phyloP scores from a whole-genome alignment of 805 yeast species.

The Metschnikowia reukaufii region DNA sequence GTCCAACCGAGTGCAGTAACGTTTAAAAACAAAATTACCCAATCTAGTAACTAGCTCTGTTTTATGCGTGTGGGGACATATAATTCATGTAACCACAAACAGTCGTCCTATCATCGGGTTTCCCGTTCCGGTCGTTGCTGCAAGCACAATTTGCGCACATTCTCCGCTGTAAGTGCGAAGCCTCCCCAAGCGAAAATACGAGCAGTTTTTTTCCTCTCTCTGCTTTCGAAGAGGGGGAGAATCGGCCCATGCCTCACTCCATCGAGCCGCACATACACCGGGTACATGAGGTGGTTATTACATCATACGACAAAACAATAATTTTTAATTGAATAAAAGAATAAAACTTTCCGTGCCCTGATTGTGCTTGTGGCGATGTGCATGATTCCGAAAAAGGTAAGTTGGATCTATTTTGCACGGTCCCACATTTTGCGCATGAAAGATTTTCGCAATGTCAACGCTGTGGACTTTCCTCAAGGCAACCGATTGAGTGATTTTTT shows the following conservation, averaged over 20 bases:
- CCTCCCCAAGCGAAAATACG: neutral
- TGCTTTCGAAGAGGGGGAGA: too few species aligned
- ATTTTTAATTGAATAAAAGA: too few species aligned
- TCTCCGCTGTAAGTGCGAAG: neutral
- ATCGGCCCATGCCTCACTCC: too few species aligned
- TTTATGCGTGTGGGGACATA: neutral
- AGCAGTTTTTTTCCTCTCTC: neutral
- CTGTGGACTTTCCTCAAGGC: neutral
- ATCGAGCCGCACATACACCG: too few species aligned
- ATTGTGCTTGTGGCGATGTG: too few species aligned
- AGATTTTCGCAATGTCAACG: too few species aligned
- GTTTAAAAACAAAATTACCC: too few species aligned
- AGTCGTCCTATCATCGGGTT: neutral
- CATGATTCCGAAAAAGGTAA: neutral
- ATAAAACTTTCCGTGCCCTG: too few species aligned
- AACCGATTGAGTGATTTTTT: neutral
- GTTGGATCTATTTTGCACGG: neutral
- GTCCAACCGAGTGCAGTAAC: neutral
- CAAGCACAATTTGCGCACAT: neutral
- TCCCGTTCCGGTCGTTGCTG: neutral
- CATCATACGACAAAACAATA: too few species aligned
- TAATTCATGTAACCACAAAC: neutral
- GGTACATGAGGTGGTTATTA: too few species aligned
- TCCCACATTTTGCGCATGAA: too few species aligned
- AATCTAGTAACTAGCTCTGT: too few species aligned